phyloP scores from a whole-genome alignment of 148 eudicot species.

The Rhododendron kiyosumense region DNA sequence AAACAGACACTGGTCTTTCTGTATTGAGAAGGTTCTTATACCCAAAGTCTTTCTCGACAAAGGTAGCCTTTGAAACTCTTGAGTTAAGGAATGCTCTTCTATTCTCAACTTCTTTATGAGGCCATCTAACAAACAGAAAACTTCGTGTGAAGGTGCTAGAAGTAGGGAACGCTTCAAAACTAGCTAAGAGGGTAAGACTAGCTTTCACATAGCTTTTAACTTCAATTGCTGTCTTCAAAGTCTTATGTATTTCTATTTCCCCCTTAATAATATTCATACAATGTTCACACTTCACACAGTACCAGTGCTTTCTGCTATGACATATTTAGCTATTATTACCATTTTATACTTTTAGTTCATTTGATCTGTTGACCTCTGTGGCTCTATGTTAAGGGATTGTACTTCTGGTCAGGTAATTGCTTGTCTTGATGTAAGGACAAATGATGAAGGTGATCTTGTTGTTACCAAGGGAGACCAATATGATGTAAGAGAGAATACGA shows the following conservation, averaged over 20 bases:
- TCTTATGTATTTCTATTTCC: neutral
- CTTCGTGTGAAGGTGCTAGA: slow-evolving; percentile 59
- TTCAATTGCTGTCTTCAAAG: neutral
- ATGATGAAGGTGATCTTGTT: slow-evolving; percentile 94
- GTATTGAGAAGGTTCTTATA: slow-evolving; percentile 69
- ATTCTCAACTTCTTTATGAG: neutral
- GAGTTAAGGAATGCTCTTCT: neutral
- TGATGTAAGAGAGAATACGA: slow-evolving; percentile 84
- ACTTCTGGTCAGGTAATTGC: slow-evolving; percentile 71
- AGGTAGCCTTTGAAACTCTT: slow-evolving; percentile 46
- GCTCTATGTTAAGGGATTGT: neutral
- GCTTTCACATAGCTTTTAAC: neutral
- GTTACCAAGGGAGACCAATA: slow-evolving; percentile 99
- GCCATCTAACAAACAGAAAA: slow-evolving; percentile 31
- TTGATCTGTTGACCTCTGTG: neutral
- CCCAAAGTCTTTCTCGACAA: slow-evolving; percentile 49
- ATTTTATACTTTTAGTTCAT: neutral
- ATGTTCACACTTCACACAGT: neutral
- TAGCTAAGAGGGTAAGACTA: slow-evolving; percentile 82
- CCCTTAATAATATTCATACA: neutral
- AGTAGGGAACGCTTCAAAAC: slow-evolving; percentile 76
- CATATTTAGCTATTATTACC: neutral
- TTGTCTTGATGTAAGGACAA: slow-evolving; percentile 96
- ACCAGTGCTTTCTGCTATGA: neutral
- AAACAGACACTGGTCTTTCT: slow-evolving; percentile 92